phyloP scores from a whole-genome alignment of 306 rosid species.

The Coriaria nepalensis region DNA sequence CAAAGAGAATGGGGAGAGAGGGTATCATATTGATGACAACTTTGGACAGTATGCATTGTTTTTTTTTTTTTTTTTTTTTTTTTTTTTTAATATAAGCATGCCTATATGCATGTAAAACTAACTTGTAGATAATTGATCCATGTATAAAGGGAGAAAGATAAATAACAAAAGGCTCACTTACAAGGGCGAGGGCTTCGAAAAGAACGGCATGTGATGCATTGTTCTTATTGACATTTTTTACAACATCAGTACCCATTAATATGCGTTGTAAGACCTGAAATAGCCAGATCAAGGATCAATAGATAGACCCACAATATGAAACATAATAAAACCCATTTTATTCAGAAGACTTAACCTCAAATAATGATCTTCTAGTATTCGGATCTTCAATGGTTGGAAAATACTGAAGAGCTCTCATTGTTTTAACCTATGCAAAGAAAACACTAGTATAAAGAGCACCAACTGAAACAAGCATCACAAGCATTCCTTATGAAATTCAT shows the following conservation, averaged over 20 bases:
- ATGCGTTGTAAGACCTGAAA: slow-evolving; percentile 96
- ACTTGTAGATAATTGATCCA: not conserved
- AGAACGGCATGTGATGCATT: slow-evolving; percentile 99
- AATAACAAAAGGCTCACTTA: slow-evolving; percentile 24
- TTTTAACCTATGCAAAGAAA: slow-evolving; percentile 58
- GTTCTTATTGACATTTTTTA: slow-evolving; percentile 95
- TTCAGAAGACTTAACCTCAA: slow-evolving; percentile 52
- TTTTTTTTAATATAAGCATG: not conserved
- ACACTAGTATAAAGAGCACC: not conserved
- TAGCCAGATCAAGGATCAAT: slow-evolving; percentile 17
- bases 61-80: no score
- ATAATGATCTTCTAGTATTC: slow-evolving; percentile 88
- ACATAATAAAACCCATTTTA: slow-evolving; percentile 2
- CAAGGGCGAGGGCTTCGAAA: slow-evolving; percentile 99
- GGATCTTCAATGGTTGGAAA: slow-evolving; percentile 96
- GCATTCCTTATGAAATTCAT: not conserved
- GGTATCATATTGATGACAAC: no score
- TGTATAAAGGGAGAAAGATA: not conserved
- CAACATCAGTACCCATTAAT: slow-evolving; percentile 99
- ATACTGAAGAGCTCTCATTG: slow-evolving; percentile 98
- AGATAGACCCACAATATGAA: slow-evolving; percentile 8
- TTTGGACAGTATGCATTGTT: no score
- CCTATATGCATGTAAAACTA: not conserved
- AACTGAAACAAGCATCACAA: slow-evolving; percentile 1
- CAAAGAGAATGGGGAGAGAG: no score